These are phyloP conservation scores for Fragaria nilgerrensis DNA, from an alignment of 306 rosid species.

Conservation along the genomic window DNA sequence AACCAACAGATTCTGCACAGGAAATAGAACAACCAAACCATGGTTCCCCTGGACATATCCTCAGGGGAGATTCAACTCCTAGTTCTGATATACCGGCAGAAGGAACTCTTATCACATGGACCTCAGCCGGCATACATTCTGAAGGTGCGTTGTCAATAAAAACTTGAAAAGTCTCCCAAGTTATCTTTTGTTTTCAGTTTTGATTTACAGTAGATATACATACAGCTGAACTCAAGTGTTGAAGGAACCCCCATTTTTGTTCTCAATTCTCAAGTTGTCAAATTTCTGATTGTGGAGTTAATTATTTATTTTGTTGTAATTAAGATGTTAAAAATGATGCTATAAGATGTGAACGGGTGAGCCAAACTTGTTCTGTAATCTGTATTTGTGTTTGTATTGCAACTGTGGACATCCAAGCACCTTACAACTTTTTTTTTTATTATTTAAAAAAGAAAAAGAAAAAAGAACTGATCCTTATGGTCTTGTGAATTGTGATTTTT, in stretches of 20 bases:
- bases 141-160: constrained; percentile 45
- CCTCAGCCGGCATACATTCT: constrained; percentile 24
- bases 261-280: neutral
- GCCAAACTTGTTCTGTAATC: neutral
- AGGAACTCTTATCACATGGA: constrained; percentile 23
- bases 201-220: neutral
- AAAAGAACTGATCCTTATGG: neutral
- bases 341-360: neutral
- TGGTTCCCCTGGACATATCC: constrained; percentile 43
- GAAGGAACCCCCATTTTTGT: neutral
- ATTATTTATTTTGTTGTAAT: neutral
- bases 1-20: constrained; percentile 33
- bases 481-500: neutral
- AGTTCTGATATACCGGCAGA: constrained; percentile 27
- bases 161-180: neutral
- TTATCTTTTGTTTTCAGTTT: neutral
- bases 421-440: too few relatives aligned
- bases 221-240: neutral
- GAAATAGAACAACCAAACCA: constrained; percentile 26
- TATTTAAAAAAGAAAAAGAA: neutral
- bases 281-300: neutral
- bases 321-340: neutral
- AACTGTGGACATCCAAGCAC: neutral
- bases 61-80: constrained; percentile 38
- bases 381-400: neutral